Percentiles rank a stretch among this genome's conserved stretches.
These are phyloP conservation scores for Aspergillus uvarum DNA, from an alignment of 2,329 filamentous ascomycete genomes.

Conservation along the genomic window DNA sequence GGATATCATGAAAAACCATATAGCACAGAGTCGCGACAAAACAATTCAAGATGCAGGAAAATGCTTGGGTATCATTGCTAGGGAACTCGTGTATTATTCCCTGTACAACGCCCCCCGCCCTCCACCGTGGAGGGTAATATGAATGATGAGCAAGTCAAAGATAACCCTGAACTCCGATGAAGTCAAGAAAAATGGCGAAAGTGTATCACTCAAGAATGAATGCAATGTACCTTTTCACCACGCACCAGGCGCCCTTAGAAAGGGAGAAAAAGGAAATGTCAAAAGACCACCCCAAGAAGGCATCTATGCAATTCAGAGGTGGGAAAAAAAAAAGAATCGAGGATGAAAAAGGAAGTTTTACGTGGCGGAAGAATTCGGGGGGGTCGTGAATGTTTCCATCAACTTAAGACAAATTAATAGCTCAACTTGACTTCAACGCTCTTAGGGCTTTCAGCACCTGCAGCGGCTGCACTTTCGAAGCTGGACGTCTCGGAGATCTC, in stretches of 20 bases:
- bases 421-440: constrained; percentile 55
- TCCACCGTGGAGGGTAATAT: not conserved
- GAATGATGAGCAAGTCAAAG: constrained; percentile 5
- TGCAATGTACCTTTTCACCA: constrained; percentile 10
- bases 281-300: not conserved
- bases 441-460: constrained; percentile 13
- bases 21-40: constrained; percentile 19
- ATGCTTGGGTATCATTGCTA: constrained; percentile 42
- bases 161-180: constrained; percentile 18
- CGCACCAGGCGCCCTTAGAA: constrained; percentile 22
- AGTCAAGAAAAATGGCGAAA: constrained; percentile 1
- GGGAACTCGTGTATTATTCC: constrained; percentile 45
- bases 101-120: constrained; percentile 33
- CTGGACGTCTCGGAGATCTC: constrained; percentile 64
- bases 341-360: constrained; percentile 11
- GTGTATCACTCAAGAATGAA: constrained; percentile 5
- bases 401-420: constrained; percentile 41
- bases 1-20: constrained; percentile 26
- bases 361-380: constrained; percentile 15
- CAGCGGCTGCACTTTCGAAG: constrained; percentile 32
- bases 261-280: not conserved
- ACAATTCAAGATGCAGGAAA: constrained; percentile 14
- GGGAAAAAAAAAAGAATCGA: constrained; percentile 17
- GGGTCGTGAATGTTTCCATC: not conserved
- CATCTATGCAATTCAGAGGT: not conserved